Evolutionary conservation across 139 green algal species (phyloP).

Genomic region (Zygnema circumcarinatum): DNA sequence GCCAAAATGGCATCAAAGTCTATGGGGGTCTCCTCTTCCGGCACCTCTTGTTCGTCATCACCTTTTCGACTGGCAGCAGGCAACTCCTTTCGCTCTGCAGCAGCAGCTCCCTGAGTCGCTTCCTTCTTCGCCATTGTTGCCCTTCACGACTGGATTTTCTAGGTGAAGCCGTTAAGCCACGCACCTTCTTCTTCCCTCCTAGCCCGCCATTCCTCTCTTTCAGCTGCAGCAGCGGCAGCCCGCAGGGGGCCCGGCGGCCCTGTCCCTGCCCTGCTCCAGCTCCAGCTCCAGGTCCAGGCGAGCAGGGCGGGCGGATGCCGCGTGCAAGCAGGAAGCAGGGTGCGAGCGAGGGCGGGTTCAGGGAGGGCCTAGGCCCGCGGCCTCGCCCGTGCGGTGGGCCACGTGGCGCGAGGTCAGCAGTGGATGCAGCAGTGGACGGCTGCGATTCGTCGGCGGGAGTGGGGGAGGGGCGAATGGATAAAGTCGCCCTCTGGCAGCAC

Average conservation of each 20-base stretch:
- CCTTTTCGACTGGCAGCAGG: constrained; percentile 1
- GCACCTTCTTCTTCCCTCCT: not conserved
- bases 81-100: not conserved
- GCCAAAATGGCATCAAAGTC: constrained; percentile 30
- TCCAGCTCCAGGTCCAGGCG: not conserved
- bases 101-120: not conserved
- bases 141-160: not conserved
- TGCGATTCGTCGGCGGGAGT: no score
- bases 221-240: not conserved
- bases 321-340: no score
- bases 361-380: no score
- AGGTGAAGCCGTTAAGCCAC: not conserved
- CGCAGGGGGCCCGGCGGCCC: not conserved
- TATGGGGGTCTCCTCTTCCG: not conserved
- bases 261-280: not conserved
- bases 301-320: no score
- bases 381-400: no score
- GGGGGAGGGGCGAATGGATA: no score
- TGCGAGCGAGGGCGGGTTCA: no score
- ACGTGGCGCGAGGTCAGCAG: no score
- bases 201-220: not conserved
- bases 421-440: no score
- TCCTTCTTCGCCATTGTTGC: constrained; percentile 5
- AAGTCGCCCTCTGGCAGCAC: no score
- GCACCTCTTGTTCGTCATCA: not conserved